Evolutionary conservation across 371 early-diverging fungal genomes (phyloP).

Genomic region (Saksenaea oblongispora): DNA sequence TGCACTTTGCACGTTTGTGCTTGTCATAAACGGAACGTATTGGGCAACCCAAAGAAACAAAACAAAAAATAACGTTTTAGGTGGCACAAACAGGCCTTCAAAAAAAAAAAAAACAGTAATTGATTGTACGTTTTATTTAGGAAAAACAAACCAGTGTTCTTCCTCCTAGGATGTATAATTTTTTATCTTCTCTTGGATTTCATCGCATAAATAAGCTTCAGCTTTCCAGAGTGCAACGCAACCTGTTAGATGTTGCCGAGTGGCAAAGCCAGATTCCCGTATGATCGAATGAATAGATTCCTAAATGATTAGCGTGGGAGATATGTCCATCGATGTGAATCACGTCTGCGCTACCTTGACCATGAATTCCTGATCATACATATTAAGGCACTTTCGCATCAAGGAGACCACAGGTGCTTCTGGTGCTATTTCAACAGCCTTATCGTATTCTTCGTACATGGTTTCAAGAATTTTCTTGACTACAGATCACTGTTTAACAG

Average conservation of each 20-base stretch:
- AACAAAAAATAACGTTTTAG: too few relatives aligned
- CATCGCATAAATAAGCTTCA: conserved; percentile 5
- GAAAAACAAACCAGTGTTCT: neutral
- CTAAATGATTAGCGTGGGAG: conserved; percentile 10
- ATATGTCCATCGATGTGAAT: neutral
- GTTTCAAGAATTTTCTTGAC: conserved; percentile 14
- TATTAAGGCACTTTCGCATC: conserved; percentile 11
- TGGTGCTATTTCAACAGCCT: conserved; percentile 2
- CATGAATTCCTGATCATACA: conserved; percentile 19
- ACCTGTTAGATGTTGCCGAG: conserved; percentile 7
- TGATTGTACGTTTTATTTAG: neutral
- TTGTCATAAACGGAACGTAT: too few relatives aligned
- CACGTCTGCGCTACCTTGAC: conserved; percentile 14
- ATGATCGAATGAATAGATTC: conserved; percentile 18
- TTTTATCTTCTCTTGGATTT: neutral
- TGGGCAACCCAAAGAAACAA: too few relatives aligned
- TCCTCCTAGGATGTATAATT: neutral
- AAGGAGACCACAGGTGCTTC: neutral
- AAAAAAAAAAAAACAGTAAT: too few relatives aligned
- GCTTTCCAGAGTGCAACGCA: conserved; percentile 7
- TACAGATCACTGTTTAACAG: neutral
- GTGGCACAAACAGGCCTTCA: too few relatives aligned
- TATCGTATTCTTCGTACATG: conserved; percentile 19
- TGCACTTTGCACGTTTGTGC: too few relatives aligned
- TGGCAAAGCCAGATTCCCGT: conserved; percentile 9